Conservation (phyloP, 2,329 filamentous ascomycete genomes). For the Herpotrichia juniperi region DNA sequence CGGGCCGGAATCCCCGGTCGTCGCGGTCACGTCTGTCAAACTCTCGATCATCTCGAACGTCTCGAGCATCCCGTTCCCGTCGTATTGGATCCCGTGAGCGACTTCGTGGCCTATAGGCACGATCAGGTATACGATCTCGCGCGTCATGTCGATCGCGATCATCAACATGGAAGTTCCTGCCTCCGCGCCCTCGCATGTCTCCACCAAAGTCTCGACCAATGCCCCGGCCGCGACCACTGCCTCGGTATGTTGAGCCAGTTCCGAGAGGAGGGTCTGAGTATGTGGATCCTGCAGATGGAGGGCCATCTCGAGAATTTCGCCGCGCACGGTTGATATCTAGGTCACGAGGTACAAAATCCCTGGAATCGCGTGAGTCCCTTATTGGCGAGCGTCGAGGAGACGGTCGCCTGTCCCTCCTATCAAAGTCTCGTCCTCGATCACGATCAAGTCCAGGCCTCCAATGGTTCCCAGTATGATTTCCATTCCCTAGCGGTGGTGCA, state of each 20-base stretch:
- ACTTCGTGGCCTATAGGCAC: conserved; percentile 66
- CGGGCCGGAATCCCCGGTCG: conserved; percentile 50
- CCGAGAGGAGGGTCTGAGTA: conserved; percentile 71
- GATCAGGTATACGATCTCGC: conserved; percentile 38
- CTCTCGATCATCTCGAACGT: conserved; percentile 46
- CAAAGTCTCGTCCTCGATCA: conserved; percentile 57
- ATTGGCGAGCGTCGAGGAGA: conserved; percentile 72
- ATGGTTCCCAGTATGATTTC: conserved; percentile 64
- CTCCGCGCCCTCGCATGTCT: conserved; percentile 46
- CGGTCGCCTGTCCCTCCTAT: conserved; percentile 64
- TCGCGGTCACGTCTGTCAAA: conserved; percentile 48
- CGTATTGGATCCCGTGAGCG: conserved; percentile 66
- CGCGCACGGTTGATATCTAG: conserved; percentile 71
- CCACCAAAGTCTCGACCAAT: conserved; percentile 44
- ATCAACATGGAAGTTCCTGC: conserved; percentile 53
- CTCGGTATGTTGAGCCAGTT: conserved; percentile 56
- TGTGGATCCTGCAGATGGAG: conserved; percentile 72
- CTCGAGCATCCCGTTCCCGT: conserved; percentile 56
- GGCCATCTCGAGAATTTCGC: conserved; percentile 74
- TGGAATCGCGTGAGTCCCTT: conserved; percentile 63
- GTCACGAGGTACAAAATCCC: conserved; percentile 65
- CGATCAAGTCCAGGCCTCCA: conserved; percentile 59
- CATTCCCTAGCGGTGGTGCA: conserved; percentile 57
- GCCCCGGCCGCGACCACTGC: conserved; percentile 58
- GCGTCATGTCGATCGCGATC: conserved; percentile 58